A percentile compares a stretch with the other conserved stretches of the same genome.
These are phyloP conservation scores for Aspergillus proliferans DNA, from an alignment of 2,329 filamentous ascomycete genomes.

Conservation along the genomic window DNA sequence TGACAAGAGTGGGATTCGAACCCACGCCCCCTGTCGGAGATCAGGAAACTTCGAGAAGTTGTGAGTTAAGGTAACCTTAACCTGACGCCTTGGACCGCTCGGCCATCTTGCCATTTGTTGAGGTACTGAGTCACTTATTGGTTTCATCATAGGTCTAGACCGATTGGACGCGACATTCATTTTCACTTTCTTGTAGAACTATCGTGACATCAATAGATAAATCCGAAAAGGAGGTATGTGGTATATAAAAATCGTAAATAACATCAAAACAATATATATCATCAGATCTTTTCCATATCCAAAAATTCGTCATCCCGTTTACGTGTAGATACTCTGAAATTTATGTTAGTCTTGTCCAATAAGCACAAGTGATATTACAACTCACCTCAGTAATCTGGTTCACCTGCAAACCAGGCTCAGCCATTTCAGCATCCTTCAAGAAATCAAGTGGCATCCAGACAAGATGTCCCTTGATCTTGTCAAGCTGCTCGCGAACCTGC, in stretches of 20 bases:
- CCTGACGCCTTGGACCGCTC: too few relatives aligned
- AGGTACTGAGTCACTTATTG: too few relatives aligned
- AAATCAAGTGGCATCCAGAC: conserved; percentile 96
- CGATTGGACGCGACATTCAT: too few relatives aligned
- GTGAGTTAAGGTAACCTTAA: too few relatives aligned
- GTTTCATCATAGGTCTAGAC: too few relatives aligned
- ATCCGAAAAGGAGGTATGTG: too few relatives aligned
- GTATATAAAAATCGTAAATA: neutral
- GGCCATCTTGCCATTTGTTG: too few relatives aligned
- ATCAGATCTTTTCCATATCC: neutral
- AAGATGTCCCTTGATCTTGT: conserved; percentile 76
- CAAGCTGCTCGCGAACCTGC: conserved; percentile 68
- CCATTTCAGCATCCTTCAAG: conserved; percentile 77
- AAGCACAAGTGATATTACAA: conserved; percentile 26
- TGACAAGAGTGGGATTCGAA: too few relatives aligned
- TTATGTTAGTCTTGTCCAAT: conserved; percentile 8
- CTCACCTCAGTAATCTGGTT: conserved; percentile 80
- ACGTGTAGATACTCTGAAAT: conserved; percentile 31
- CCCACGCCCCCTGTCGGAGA: too few relatives aligned
- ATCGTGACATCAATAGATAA: too few relatives aligned
- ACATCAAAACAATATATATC: neutral
- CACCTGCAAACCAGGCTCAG: conserved; percentile 77
- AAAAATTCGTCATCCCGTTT: neutral
- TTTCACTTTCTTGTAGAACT: too few relatives aligned
- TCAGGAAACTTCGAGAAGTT: too few relatives aligned